Percentiles rank a stretch among this genome's conserved stretches.
phyloP scores from a whole-genome alignment of 768 basidiomycete genomes.

The Leccinum longicurvipes region DNA sequence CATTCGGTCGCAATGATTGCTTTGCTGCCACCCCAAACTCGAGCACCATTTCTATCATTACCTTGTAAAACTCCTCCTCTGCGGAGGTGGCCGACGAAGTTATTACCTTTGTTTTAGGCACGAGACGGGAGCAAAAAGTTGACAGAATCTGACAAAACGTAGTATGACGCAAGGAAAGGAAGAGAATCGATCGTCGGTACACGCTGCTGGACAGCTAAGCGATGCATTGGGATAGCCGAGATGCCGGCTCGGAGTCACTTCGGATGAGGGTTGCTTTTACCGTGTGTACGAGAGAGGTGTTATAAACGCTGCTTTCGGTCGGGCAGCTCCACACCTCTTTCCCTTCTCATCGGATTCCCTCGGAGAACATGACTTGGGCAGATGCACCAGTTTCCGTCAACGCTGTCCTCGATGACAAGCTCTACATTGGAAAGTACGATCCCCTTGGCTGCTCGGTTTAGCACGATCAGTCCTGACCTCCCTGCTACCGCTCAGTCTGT shows the following conservation, averaged over 20 bases:
- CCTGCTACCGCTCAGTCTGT: constrained; percentile 20
- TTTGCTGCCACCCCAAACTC: not conserved
- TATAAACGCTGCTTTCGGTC: constrained; percentile 17
- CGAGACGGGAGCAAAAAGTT: not conserved
- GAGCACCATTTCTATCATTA: no score
- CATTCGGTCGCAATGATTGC: no score
- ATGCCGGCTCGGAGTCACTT: constrained; percentile 13
- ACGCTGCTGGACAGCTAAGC: no score
- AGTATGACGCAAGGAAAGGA: not conserved
- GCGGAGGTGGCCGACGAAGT: no score
- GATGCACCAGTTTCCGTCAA: constrained; percentile 25
- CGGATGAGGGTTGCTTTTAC: constrained; percentile 1
- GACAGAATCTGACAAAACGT: not conserved
- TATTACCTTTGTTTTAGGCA: not conserved
- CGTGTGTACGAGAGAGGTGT: constrained; percentile 4
- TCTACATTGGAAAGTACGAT: constrained; percentile 38
- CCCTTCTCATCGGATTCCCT: constrained; percentile 1
- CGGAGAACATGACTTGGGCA: constrained; percentile 26
- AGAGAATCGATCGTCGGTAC: no score
- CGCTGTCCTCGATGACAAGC: constrained; percentile 29
- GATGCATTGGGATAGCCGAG: no score
- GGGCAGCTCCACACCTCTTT: constrained; percentile 11
- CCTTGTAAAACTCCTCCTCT: no score
- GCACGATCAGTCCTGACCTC: not conserved
- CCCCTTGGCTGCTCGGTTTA: not conserved